Conservation (phyloP, 2,329 filamentous ascomycete species). For the Colletotrichum camelliae region DNA sequence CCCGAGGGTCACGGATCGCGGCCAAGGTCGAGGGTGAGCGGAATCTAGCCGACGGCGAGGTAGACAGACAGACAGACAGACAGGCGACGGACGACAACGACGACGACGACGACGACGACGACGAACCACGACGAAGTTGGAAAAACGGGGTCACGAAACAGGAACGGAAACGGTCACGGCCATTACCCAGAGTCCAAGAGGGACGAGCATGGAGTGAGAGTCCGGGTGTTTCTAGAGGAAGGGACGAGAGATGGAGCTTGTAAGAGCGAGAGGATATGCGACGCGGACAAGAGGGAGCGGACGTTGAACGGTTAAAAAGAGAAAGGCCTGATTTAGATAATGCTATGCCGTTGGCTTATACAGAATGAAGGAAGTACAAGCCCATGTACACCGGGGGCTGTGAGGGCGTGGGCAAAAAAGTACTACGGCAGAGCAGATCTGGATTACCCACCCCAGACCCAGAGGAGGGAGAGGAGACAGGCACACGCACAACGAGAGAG, state of each 20-base stretch:
- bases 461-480: background rate
- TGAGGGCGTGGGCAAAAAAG: constrained; percentile 14
- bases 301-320: constrained; percentile 21
- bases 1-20: constrained; percentile 11
- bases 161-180: constrained; percentile 23
- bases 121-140: background rate
- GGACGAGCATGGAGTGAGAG: constrained; percentile 21
- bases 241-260: constrained; percentile 14
- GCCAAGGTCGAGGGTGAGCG: constrained; percentile 9
- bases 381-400: constrained; percentile 16
- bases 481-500: background rate
- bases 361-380: background rate
- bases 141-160: constrained; percentile 21
- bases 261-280: constrained; percentile 16
- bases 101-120: background rate
- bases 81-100: too few relatives aligned
- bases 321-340: constrained; percentile 15
- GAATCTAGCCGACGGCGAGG: constrained; percentile 15
- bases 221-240: constrained; percentile 22
- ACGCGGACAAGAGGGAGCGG: constrained; percentile 16
- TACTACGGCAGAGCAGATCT: background rate
- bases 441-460: background rate
- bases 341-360: constrained; percentile 21
- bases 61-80: background rate
- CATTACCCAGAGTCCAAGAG: constrained; percentile 23